phyloP scores from a whole-genome alignment of 306 rosid genomes.

The Benincasa hispida region DNA sequence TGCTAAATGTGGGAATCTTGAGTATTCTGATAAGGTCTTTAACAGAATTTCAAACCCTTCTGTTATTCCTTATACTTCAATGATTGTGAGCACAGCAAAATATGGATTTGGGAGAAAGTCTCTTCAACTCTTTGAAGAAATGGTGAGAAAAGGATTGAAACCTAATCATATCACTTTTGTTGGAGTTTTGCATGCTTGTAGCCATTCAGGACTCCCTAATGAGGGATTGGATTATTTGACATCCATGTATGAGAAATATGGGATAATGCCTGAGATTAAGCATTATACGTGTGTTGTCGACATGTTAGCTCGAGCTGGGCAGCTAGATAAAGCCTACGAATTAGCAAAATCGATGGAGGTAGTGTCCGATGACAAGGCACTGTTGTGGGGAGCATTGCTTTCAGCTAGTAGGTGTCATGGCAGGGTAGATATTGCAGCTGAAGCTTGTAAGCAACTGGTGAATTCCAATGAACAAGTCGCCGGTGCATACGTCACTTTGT shows the following conservation, averaged over 20 bases:
- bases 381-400: constrained; percentile 74
- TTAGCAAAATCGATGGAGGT: constrained; percentile 50
- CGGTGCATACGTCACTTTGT: constrained; percentile 55
- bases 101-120: constrained; percentile 66
- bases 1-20: constrained; percentile 67
- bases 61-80: constrained; percentile 55
- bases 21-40: constrained; percentile 48
- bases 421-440: constrained; percentile 60
- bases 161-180: constrained; percentile 66
- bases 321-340: constrained; percentile 45
- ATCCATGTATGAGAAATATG: constrained; percentile 45
- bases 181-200: constrained; percentile 76
- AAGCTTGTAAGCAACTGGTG: constrained; percentile 51
- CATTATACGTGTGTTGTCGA: constrained; percentile 65
- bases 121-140: constrained; percentile 51
- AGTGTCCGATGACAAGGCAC: constrained; percentile 25
- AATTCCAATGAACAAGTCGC: constrained; percentile 56
- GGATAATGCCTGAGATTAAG: constrained; percentile 51
- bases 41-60: constrained; percentile 41
- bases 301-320: constrained; percentile 71
- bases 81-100: constrained; percentile 78
- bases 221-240: constrained; percentile 51
- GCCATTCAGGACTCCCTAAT: constrained; percentile 73
- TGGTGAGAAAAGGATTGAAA: constrained; percentile 43
- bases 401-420: constrained; percentile 84